Evolutionary conservation across 306 rosid genomes (phyloP), one percentile per base, ranked within the genome.

Genomic region (Hippophae gyantsensis): DNA sequence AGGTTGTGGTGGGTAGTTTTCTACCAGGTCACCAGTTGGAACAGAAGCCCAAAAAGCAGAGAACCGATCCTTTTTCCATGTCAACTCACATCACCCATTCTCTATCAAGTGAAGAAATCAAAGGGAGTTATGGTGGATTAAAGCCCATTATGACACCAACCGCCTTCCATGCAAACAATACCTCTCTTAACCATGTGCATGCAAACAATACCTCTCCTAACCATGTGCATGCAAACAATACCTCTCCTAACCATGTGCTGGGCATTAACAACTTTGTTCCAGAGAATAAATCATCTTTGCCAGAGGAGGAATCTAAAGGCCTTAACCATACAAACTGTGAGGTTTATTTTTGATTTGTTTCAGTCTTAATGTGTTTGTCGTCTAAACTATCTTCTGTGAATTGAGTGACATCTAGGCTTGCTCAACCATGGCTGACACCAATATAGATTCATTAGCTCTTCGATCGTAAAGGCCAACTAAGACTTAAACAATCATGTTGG

Each of bases 1-100:
- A 80, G 97, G 82, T 82, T 60, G 86, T 84, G 51, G 89, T 84
- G 58, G 95, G 80, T 9, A 87, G 89, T 78, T 87, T 87, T 61
- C 75, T 82, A 47, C 86, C 86, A 9, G 87, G 87, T 68, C 89
- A 84, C 74, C 84, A 80, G 74, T 83, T 78, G 66, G 78, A 87
- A 72, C 86, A 79, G 41, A 87, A 90, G 75, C 78, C 76, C 5
- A 87, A 85, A 80, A 87, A 81, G 72, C 92, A 76, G 27, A 79
- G 81, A 66, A 57, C 78, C 14, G 90, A 90, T 58, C 70, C 81
- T 41, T 42, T 58, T 70, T 48, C 38, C 1, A 46, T 64, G 26
- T 40, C 76, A 45, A 61, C 76, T 51, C 52, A 81, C 12, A 69
- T 71, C 32, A 57, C 75, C 66, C 81, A 32, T 51, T 42, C 87